phyloP scores from a whole-genome alignment of 352 stramenopile species.

The Pythium phragmitis region DNA sequence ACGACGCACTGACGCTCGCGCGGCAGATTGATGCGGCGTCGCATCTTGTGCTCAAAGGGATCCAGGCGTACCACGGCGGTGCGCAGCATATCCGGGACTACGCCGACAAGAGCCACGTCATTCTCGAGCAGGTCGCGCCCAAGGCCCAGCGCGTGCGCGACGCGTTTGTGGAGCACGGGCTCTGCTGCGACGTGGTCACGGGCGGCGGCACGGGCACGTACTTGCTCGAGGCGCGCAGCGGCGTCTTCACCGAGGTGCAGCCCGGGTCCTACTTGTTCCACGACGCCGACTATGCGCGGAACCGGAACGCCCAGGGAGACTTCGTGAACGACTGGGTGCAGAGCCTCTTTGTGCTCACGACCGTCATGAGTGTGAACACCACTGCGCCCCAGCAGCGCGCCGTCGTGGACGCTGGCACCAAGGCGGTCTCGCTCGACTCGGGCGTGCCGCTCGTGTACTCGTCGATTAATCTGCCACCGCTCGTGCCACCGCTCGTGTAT shows the following conservation, averaged over 20 bases:
- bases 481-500: conserved; percentile 53
- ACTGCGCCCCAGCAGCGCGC: conserved; percentile 32
- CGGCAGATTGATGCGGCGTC: conserved; percentile 27
- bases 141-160: conserved; percentile 47
- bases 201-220: conserved; percentile 74
- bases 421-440: conserved; percentile 68
- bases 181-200: conserved; percentile 64
- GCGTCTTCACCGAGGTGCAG: conserved; percentile 76
- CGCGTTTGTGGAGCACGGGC: conserved; percentile 27
- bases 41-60: conserved; percentile 42
- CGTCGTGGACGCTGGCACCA: conserved; percentile 75
- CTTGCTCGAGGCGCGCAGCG: conserved; percentile 51
- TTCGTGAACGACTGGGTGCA: conserved; percentile 52
- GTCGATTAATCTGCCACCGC: conserved; percentile 35
- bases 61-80: conserved; percentile 74
- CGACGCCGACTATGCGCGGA: conserved; percentile 69
- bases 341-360: conserved; percentile 68
- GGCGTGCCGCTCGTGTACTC: conserved; percentile 54
- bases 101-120: conserved; percentile 46
- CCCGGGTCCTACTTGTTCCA: conserved; percentile 79
- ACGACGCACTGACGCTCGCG: conserved; percentile 45
- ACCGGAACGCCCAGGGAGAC: conserved; percentile 40
- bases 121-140: conserved; percentile 33
- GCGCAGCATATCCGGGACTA: conserved; percentile 71
- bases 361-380: conserved; percentile 60